Conservation (phyloP, 805 yeast species). For the Wickerhamomyces subpelliculosus region DNA sequence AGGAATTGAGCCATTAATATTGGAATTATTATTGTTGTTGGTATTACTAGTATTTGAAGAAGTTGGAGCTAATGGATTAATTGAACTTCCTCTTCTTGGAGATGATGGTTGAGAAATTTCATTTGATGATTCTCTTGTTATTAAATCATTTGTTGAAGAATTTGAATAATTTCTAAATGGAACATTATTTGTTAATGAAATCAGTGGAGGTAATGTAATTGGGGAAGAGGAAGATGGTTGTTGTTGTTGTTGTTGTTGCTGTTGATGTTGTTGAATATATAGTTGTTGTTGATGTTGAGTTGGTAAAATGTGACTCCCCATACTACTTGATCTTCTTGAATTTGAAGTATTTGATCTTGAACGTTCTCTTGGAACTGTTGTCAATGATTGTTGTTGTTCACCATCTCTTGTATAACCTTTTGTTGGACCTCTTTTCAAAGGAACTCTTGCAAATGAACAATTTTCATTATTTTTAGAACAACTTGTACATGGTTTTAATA, state of each 20-base stretch:
- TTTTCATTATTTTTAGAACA: constrained; percentile 53
- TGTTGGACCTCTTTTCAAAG: constrained; percentile 73
- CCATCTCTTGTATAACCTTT: constrained; percentile 46
- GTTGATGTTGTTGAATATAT: neutral
- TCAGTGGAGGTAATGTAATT: constrained; percentile 12
- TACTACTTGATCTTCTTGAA: constrained; percentile 5
- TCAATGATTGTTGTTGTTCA: no score
- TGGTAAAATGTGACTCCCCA: no score
- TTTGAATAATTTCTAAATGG: neutral
- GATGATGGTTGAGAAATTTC: constrained; percentile 7
- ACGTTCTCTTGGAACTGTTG: constrained; percentile 18
- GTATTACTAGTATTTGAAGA: constrained; percentile 2
- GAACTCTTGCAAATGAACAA: constrained; percentile 66
- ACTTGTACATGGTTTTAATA: constrained; percentile 51
- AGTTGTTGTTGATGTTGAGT: no score
- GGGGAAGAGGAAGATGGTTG: constrained; percentile 1
- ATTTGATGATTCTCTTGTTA: constrained; percentile 14
- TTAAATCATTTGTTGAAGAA: constrained; percentile 17
- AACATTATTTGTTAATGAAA: constrained; percentile 6
- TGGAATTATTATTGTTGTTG: constrained; percentile 4
- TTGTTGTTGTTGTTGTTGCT: constrained; percentile 1
- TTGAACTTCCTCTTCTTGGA: constrained; percentile 23
- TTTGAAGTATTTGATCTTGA: constrained; percentile 9
- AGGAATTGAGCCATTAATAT: constrained; percentile 8
- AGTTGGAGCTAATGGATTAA: constrained; percentile 4